These are phyloP conservation scores for Thozetella sp. DNA, from an alignment of 495 filamentous ascomycete species.

Conservation along the genomic window DNA sequence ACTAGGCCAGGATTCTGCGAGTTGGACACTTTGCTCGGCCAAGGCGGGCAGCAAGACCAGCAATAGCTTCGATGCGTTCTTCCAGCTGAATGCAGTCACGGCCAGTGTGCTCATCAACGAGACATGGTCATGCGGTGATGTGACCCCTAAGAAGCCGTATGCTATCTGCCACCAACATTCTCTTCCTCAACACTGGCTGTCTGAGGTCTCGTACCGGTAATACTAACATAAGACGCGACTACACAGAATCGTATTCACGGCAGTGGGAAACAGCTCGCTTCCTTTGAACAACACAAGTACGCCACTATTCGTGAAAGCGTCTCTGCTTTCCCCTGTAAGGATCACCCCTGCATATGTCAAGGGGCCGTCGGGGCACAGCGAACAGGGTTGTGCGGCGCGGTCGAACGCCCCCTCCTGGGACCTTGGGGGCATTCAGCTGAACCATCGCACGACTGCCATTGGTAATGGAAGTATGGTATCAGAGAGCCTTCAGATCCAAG, in stretches of 20 bases:
- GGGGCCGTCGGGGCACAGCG: not conserved
- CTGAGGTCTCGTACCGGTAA: no score
- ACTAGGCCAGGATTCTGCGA: not conserved
- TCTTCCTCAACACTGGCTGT: not conserved
- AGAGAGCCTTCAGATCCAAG: not conserved
- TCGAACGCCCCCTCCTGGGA: not conserved
- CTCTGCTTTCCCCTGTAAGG: not conserved
- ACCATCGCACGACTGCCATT: not conserved
- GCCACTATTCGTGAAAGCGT: not conserved
- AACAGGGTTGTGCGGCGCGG: not conserved
- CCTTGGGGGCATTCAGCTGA: not conserved
- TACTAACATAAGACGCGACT: not conserved
- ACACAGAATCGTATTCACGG: not conserved
- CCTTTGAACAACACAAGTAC: not conserved
- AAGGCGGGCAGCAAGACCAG: not conserved
- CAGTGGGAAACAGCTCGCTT: not conserved
- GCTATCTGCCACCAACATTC: not conserved
- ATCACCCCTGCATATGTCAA: not conserved
- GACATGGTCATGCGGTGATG: not conserved
- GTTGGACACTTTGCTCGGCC: not conserved
- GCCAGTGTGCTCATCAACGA: not conserved
- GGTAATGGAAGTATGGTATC: not conserved
- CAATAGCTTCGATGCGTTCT: not conserved
- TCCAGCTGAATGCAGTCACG: not conserved
- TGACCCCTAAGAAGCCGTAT: not conserved